phyloP scores from a whole-genome alignment of 352 stramenopile species.

The Blastocystis sp. region DNA sequence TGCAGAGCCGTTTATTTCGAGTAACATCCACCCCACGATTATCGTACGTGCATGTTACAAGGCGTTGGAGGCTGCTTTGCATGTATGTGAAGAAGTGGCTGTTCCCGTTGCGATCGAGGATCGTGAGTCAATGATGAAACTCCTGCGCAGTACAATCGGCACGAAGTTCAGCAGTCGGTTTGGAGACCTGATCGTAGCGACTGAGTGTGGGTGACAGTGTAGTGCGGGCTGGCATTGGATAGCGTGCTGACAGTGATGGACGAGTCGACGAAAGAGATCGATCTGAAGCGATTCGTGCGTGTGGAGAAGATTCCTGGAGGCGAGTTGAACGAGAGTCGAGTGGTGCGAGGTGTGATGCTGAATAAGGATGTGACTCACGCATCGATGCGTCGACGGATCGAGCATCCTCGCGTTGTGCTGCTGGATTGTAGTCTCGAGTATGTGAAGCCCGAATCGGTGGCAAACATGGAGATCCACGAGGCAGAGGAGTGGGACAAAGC shows the following conservation, averaged over 20 bases:
- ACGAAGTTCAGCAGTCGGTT: slow-evolving; percentile 96
- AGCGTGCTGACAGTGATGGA: slow-evolving; percentile 85
- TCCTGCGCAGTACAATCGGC: slow-evolving; percentile 91
- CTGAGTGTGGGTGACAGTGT: slow-evolving; percentile 68
- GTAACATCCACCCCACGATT: slow-evolving; percentile 94
- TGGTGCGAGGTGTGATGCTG: slow-evolving; percentile 98
- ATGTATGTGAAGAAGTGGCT: slow-evolving; percentile 85
- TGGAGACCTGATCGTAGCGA: slow-evolving; percentile 73
- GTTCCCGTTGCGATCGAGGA: slow-evolving; percentile 88
- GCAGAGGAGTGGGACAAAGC: slow-evolving; percentile 97
- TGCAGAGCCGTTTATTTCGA: slow-evolving; percentile 88
- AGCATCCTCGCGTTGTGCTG: slow-evolving; percentile 94
- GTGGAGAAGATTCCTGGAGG: slow-evolving; percentile 96
- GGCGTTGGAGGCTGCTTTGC: slow-evolving; percentile 77
- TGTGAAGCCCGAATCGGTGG: slow-evolving; percentile 96
- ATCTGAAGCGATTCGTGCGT: slow-evolving; percentile 98
- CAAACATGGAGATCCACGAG: slow-evolving; percentile 96
- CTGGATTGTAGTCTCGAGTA: slow-evolving; percentile 98
- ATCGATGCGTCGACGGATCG: slow-evolving; percentile 95
- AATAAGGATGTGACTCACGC: slow-evolving; percentile 99
- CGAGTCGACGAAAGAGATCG: slow-evolving; percentile 81
- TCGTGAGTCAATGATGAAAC: slow-evolving; percentile 84
- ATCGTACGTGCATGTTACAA: slow-evolving; percentile 90
- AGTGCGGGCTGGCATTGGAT: slow-evolving; percentile 89
- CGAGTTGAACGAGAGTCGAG: slow-evolving; percentile 84